A percentile compares a stretch with the other conserved stretches of the same genome.
These are phyloP conservation scores for Pharus latifolius DNA, from an alignment of 176 grass and related monocot species.

Conservation along the genomic window DNA sequence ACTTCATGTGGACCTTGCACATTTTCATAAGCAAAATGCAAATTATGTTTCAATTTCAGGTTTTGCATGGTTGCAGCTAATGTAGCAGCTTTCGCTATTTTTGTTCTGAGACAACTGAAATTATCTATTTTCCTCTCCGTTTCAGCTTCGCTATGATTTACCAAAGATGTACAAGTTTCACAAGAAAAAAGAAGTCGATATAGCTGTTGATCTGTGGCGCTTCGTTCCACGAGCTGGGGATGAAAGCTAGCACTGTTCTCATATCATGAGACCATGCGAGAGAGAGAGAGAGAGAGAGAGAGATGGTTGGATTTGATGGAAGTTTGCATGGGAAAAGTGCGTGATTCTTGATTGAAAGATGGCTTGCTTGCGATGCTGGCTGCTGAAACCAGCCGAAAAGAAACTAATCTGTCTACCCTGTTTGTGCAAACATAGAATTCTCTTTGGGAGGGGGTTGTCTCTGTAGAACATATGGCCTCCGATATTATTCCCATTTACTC, in stretches of 20 bases:
- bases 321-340: background rate
- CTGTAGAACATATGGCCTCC: background rate
- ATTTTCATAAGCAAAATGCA: too few species aligned
- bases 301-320: background rate
- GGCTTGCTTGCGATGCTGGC: too few species aligned
- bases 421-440: too few species aligned
- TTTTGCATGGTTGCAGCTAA: too few species aligned
- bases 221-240: slow-evolving; percentile 44
- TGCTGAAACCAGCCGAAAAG: too few species aligned
- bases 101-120: too few species aligned
- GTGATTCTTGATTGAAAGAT: too few species aligned
- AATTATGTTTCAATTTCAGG: too few species aligned
- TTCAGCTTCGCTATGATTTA: slow-evolving; percentile 71
- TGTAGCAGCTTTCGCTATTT: too few species aligned
- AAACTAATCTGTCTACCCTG: too few species aligned
- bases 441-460: background rate
- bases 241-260: background rate
- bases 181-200: slow-evolving; percentile 69
- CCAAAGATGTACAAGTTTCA: slow-evolving; percentile 75
- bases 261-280: background rate
- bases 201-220: slow-evolving; percentile 81
- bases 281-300: background rate
- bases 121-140: background rate
- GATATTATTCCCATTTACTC: too few species aligned
- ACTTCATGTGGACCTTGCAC: too few species aligned